phyloP scores from a whole-genome alignment of 2,329 filamentous ascomycete species.

The Stenocarpella maydis region DNA sequence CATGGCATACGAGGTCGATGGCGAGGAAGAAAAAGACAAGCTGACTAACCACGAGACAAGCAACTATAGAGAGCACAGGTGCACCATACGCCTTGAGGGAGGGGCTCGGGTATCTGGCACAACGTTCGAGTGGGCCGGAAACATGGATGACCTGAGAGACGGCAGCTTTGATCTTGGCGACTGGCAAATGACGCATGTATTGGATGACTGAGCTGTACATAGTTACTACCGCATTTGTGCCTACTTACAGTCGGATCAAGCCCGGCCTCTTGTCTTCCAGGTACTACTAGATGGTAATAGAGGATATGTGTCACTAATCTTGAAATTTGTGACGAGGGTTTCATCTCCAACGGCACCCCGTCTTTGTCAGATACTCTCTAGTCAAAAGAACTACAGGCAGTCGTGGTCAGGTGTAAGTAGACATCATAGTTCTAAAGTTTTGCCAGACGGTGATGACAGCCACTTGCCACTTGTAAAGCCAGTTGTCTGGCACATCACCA shows the following conservation, averaged over 20 bases:
- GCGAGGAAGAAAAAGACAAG: background rate
- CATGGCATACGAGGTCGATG: slow-evolving; percentile 10
- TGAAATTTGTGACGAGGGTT: no score
- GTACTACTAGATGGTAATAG: background rate
- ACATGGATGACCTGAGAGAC: background rate
- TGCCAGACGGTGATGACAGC: no score
- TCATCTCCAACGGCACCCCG: no score
- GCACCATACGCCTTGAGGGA: background rate
- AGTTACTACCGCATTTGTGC: background rate
- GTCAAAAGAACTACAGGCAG: no score
- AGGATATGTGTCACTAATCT: background rate
- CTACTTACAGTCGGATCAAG: background rate
- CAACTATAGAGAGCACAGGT: background rate
- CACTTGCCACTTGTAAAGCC: no score
- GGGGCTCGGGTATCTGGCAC: background rate
- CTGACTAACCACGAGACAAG: background rate
- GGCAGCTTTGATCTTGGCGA: background rate
- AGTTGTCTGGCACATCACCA: no score
- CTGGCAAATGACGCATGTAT: background rate
- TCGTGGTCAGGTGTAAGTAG: no score
- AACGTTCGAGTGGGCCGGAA: slow-evolving; percentile 3
- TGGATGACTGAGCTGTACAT: background rate
- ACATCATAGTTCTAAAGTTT: no score
- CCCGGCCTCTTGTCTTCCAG: background rate
- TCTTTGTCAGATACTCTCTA: no score